These are phyloP conservation scores for Mediolabrus comicus DNA, from an alignment of 108 stramenopile species.

Conservation along the genomic window DNA sequence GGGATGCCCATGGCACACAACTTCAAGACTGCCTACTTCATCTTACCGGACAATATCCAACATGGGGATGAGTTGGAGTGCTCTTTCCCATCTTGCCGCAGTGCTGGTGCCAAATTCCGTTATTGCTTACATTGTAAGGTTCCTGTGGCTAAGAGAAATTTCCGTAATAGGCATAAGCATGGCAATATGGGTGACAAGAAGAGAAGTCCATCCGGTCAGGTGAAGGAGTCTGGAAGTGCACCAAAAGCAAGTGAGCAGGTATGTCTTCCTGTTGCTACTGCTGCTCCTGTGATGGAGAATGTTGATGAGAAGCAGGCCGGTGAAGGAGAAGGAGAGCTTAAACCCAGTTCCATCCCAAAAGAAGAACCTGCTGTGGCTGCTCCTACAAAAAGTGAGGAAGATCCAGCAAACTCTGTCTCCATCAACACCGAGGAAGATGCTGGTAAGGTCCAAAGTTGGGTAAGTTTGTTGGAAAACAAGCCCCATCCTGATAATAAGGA, in stretches of 20 bases:
- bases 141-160: conserved; percentile 83
- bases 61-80: conserved; percentile 85
- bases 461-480: conserved; percentile 32
- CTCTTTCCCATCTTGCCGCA: conserved; percentile 75
- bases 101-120: conserved; percentile 79
- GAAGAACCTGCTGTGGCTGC: not conserved
- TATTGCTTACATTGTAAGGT: conserved; percentile 73
- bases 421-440: conserved; percentile 28
- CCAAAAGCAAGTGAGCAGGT: not conserved
- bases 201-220: not conserved
- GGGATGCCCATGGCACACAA: conserved; percentile 90
- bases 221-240: not conserved
- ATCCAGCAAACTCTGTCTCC: not conserved
- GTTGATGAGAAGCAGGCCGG: conserved; percentile 1
- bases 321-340: conserved; percentile 4
- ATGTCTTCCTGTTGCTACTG: not conserved
- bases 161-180: conserved; percentile 78
- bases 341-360: conserved; percentile 10
- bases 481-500: conserved; percentile 36
- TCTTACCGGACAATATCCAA: conserved; percentile 76
- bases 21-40: conserved; percentile 85
- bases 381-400: not conserved
- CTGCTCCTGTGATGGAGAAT: not conserved
- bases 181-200: conserved; percentile 29
- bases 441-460: conserved; percentile 26